Evolutionary conservation across 2,329 filamentous ascomycete species (phyloP).

Genomic region (Pezicula radicicola): DNA sequence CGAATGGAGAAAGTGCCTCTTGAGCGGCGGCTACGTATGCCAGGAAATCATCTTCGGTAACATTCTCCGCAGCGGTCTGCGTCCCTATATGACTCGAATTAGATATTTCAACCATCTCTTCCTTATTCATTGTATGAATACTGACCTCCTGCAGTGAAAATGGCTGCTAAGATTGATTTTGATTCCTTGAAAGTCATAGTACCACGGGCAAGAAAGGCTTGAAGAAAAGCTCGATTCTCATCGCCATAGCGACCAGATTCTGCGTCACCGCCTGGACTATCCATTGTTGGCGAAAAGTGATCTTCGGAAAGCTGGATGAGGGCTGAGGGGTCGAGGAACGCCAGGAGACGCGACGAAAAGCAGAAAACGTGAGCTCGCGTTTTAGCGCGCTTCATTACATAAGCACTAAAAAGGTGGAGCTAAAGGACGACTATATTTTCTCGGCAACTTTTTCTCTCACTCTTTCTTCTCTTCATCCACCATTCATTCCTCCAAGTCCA

Average conservation of each 20-base stretch:
- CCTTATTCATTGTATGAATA: neutral
- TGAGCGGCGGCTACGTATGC: conserved; percentile 70
- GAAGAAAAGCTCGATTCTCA: conserved; percentile 82
- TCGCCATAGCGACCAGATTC: conserved; percentile 36
- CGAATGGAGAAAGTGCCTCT: conserved; percentile 70
- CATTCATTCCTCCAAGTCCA: too few relatives aligned
- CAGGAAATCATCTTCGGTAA: conserved; percentile 66
- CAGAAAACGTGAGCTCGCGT: neutral
- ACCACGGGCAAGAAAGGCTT: conserved; percentile 78
- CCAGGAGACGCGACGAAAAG: neutral
- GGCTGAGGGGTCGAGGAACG: neutral
- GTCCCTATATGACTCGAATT: conserved; percentile 31
- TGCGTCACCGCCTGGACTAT: conserved; percentile 9
- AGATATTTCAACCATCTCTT: neutral
- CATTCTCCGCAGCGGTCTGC: conserved; percentile 52
- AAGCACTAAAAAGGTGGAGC: neutral
- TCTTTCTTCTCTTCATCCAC: too few relatives aligned
- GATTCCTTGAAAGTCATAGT: conserved; percentile 74
- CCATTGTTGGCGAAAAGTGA: conserved; percentile 3
- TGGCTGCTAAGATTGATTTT: conserved; percentile 71
- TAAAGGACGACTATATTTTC: neutral
- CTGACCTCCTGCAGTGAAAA: conserved; percentile 52
- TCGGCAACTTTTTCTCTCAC: neutral
- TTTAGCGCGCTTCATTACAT: neutral
- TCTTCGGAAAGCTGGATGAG: neutral